Conservation (phyloP, 345 rosid genomes). For the Euclidium syriacum region DNA sequence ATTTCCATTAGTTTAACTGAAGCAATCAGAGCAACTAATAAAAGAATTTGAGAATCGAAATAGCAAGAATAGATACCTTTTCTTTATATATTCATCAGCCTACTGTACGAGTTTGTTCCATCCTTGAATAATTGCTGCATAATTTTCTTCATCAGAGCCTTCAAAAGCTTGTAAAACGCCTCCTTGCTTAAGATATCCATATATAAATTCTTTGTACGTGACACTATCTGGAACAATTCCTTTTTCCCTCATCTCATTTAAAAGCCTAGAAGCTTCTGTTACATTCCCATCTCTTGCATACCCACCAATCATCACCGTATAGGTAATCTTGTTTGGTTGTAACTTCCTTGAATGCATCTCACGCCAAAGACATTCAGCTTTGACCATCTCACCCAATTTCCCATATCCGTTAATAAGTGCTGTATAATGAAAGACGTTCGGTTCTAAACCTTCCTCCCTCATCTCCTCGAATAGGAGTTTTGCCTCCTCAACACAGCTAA, state of each 20-base stretch:
- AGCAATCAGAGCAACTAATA: neutral
- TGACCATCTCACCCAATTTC: conserved; percentile 61
- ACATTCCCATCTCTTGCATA: conserved; percentile 52
- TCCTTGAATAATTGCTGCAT: conserved; percentile 54
- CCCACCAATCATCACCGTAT: conserved; percentile 66
- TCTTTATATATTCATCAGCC: conserved; percentile 6
- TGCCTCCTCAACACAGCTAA: conserved; percentile 53
- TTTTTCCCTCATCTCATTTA: conserved; percentile 50
- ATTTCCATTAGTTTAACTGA: neutral
- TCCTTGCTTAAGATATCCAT: conserved; percentile 58
- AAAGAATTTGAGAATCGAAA: neutral
- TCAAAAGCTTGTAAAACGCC: conserved; percentile 48
- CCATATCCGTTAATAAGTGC: conserved; percentile 70
- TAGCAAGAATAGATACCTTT: neutral
- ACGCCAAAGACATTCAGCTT: conserved; percentile 40
- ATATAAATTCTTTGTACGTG: conserved; percentile 55
- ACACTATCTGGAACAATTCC: conserved; percentile 56
- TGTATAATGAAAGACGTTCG: conserved; percentile 70
- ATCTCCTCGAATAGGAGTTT: conserved; percentile 47
- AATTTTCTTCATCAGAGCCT: conserved; percentile 61
- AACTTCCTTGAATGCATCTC: conserved; percentile 54
- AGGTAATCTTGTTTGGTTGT: conserved; percentile 68
- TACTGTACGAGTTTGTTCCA: conserved; percentile 33
- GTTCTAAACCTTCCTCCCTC: conserved; percentile 55
- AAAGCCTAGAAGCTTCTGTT: conserved; percentile 55